A percentile compares a stretch with the other conserved stretches of the same genome.
These are phyloP conservation scores for Agrostemma githago DNA, from an alignment of 148 eudicot species.

Conservation along the genomic window DNA sequence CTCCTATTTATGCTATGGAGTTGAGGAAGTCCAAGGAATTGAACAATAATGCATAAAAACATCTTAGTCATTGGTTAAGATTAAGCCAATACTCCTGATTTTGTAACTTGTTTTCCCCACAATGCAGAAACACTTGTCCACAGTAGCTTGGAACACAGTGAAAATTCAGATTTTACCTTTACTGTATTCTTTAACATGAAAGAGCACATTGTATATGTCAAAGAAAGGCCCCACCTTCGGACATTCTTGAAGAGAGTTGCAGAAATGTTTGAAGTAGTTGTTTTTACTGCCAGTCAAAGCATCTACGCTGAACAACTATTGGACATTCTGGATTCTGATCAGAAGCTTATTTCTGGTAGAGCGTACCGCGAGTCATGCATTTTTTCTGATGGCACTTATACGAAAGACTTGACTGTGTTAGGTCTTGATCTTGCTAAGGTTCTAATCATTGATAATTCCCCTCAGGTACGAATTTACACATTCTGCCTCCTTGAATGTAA, in stretches of 20 bases:
- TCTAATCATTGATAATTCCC: constrained; percentile 85
- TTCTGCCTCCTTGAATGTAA: not conserved
- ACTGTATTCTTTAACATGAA: constrained; percentile 75
- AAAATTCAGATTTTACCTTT: constrained; percentile 78
- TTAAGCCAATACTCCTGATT: not conserved
- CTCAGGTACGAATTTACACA: constrained; percentile 56
- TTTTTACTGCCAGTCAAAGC: constrained; percentile 98
- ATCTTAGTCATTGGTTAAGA: not conserved
- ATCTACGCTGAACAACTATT: constrained; percentile 84
- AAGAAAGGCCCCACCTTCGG: constrained; percentile 77
- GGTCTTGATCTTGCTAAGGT: constrained; percentile 96
- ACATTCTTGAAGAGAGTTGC: constrained; percentile 75
- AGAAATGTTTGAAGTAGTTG: constrained; percentile 82
- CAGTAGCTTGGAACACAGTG: constrained; percentile 77
- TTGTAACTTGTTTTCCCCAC: constrained; percentile 12
- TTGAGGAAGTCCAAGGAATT: not conserved
- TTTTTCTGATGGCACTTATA: constrained; percentile 76
- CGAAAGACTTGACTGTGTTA: constrained; percentile 85
- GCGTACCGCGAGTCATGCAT: constrained; percentile 94
- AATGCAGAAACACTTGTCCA: constrained; percentile 92
- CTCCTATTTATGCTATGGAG: not conserved
- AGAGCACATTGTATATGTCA: constrained; percentile 81
- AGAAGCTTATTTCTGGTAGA: constrained; percentile 66
- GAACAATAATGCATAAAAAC: not conserved
- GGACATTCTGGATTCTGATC: constrained; percentile 82